Evolutionary conservation across 805 yeast species (phyloP).

Genomic region (Starmerella geochares): DNA sequence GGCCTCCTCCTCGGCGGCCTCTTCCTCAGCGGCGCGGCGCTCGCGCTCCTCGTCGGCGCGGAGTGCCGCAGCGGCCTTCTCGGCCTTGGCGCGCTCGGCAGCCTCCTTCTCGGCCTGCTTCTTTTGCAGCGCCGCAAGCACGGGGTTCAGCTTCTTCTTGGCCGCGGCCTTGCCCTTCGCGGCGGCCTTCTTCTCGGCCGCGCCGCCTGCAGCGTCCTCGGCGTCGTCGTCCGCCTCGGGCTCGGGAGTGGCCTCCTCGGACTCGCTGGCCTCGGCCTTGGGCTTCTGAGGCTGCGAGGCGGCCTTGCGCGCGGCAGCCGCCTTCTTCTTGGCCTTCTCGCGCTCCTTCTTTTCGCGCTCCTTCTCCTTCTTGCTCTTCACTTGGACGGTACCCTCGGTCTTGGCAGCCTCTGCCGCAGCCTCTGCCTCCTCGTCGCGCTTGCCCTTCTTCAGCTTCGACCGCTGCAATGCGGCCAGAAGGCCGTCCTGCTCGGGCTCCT

Average conservation of each 20-base stretch:
- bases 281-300: slow-evolving; percentile 50
- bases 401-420: slow-evolving; percentile 34
- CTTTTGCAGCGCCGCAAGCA: slow-evolving; percentile 79
- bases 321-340: slow-evolving; percentile 65
- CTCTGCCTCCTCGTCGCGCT: slow-evolving; percentile 46
- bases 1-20: slow-evolving; percentile 44
- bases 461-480: slow-evolving; percentile 75
- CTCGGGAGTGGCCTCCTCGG: slow-evolving; percentile 25
- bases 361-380: slow-evolving; percentile 92
- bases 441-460: slow-evolving; percentile 68
- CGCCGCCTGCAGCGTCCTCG: slow-evolving; percentile 30
- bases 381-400: slow-evolving; percentile 54
- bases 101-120: slow-evolving; percentile 84
- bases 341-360: slow-evolving; percentile 63
- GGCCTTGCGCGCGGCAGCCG: slow-evolving; percentile 77
- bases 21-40: slow-evolving; percentile 51
- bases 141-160: slow-evolving; percentile 77
- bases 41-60: slow-evolving; percentile 42
- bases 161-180: slow-evolving; percentile 32
- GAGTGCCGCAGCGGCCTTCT: slow-evolving; percentile 58
- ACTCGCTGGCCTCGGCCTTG: slow-evolving; percentile 26
- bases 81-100: slow-evolving; percentile 70
- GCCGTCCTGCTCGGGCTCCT: slow-evolving; percentile 32
- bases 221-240: slow-evolving; percentile 28
- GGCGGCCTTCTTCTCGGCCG: slow-evolving; percentile 36